Evolutionary conservation across 768 basidiomycete genomes (phyloP).

Genomic region (Mycena latifolia): DNA sequence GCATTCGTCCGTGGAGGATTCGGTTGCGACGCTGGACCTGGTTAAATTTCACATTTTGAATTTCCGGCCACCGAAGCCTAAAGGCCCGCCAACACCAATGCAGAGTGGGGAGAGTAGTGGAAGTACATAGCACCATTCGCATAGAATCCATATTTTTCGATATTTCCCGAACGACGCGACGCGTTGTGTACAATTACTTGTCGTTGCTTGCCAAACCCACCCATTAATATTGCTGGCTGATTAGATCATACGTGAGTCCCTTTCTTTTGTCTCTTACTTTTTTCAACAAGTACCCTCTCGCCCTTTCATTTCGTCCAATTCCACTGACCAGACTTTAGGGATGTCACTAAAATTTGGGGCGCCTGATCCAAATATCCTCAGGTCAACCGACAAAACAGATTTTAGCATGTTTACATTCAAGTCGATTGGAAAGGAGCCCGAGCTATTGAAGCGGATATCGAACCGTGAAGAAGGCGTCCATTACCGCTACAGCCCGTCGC

Average conservation of each 20-base stretch:
- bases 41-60: conserved; percentile 83
- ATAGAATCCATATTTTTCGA: too few species aligned
- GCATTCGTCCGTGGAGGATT: conserved; percentile 94
- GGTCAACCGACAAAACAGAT: conserved; percentile 4
- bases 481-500: conserved; percentile 42
- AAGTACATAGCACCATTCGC: too few species aligned
- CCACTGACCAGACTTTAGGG: conserved; percentile 8
- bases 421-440: conserved; percentile 66
- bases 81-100: conserved; percentile 22
- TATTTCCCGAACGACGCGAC: conserved; percentile 17
- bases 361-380: conserved; percentile 22
- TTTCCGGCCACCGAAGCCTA: conserved; percentile 22
- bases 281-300: conserved; percentile 12
- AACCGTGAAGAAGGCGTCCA: conserved; percentile 42
- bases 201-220: conserved; percentile 2
- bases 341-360: conserved; percentile 21
- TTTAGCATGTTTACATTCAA: conserved; percentile 56
- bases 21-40: conserved; percentile 88
- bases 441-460: conserved; percentile 65
- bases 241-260: too few species aligned
- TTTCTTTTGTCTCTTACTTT: conserved; percentile 15
- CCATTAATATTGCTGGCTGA: too few species aligned
- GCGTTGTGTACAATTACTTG: conserved; percentile 23
- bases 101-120: conserved; percentile 3
- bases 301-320: neutral